Evolutionary conservation across 2,329 filamentous ascomycete species (phyloP), one percentile per base, ranked within the genome.

Genomic region (Penicillium sp.): DNA sequence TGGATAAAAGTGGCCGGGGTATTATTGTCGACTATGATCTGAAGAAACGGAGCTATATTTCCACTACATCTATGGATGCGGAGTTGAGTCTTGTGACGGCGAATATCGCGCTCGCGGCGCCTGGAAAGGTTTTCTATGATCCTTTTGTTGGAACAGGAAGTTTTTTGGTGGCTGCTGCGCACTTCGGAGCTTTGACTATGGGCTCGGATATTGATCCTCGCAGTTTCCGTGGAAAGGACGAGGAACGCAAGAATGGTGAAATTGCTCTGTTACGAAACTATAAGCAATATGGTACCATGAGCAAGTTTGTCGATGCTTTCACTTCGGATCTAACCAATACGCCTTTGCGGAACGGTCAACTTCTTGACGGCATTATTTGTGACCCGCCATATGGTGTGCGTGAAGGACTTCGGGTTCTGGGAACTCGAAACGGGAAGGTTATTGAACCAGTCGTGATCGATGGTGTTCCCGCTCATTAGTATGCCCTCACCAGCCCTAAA

Each of bases 361-460:
- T 88, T 63, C 86, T 98, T 58, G 93, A 99, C 73, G 93, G 91
- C 4, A 96, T 99, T 58, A 82, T 98, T 7, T 98, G 93, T 68
- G 95, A 99, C 76, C 95, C 95, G 19, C 95, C 95, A 0, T 99
- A 99, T 70, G 95, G 95, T 2, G 92, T 99, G 6, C 84, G 95
- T 48, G 95, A 99, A 75, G 95, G 95, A 0, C 76, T 98, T 58
- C 90, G 90, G 68, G 93, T 99, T 2, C 81, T 99, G 0, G 95
- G 95, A 1, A 83, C 85, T 53, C 86, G 88, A 61, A 88, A 95
- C 66, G 78, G 78, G 6, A 76, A 67, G 42, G 70, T 72, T 10
- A 80, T 80, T 50, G 80, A 81, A 53, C 77, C 80, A 67, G 80
- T 90, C 1, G 79, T 91, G 29, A 85, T 89, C 56, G 85, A 91